Conservation (phyloP, 495 filamentous ascomycete genomes). For the Aspergillus mulundensis region DNA sequence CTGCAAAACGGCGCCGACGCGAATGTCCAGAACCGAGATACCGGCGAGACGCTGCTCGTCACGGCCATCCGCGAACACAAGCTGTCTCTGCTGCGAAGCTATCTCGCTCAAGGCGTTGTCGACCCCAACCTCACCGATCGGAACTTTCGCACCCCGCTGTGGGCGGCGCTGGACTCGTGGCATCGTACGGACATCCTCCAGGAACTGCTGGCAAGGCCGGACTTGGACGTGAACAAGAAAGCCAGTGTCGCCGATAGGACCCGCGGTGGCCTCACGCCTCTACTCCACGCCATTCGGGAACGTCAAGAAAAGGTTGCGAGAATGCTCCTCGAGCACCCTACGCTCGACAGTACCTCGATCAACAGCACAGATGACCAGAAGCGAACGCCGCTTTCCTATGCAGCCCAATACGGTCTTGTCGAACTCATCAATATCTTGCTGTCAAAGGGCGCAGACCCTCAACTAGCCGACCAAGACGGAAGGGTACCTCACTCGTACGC, state of each 20-base stretch:
- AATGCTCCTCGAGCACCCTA: not conserved
- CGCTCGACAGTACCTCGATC: not conserved
- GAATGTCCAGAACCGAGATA: not conserved
- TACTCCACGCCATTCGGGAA: not conserved
- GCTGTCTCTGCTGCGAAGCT: not conserved
- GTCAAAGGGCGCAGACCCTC: not conserved
- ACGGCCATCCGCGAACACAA: not conserved
- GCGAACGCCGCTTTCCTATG: not conserved
- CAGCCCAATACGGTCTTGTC: not conserved
- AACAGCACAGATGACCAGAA: not conserved
- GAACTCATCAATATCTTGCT: not conserved
- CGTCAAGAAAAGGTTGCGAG: not conserved
- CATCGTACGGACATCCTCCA: not conserved
- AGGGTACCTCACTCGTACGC: not conserved
- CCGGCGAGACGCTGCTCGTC: not conserved
- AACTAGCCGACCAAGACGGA: not conserved
- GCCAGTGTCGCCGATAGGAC: not conserved
- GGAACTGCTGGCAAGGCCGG: not conserved
- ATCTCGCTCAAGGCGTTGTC: not conserved
- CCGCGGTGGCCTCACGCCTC: not conserved
- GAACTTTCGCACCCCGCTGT: not conserved
- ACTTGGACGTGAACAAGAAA: not conserved
- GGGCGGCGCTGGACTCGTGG: not conserved
- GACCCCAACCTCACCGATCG: not conserved
- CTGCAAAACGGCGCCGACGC: not conserved